A percentile compares a stretch with the other conserved stretches of the same genome.
These are phyloP conservation scores for Lyophyllum decastes DNA, from an alignment of 768 basidiomycete species.

Conservation along the genomic window DNA sequence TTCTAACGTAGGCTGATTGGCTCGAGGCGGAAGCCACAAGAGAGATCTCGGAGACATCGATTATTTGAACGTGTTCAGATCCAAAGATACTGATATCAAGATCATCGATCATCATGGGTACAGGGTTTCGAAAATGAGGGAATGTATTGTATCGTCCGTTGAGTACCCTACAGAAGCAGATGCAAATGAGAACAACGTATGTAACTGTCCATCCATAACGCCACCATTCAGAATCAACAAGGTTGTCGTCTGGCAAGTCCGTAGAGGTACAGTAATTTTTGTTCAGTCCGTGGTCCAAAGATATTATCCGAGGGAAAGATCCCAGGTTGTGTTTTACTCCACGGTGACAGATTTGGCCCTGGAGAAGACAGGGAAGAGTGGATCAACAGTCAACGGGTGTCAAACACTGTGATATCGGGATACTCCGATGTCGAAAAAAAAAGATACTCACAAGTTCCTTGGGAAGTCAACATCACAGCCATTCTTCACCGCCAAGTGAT, in stretches of 20 bases:
- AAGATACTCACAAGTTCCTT: constrained; percentile 76
- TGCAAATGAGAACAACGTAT: neutral
- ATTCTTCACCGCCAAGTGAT: constrained; percentile 93
- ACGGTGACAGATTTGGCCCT: constrained; percentile 80
- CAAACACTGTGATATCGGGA: neutral
- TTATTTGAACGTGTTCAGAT: neutral
- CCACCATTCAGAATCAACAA: neutral
- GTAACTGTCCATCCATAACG: neutral
- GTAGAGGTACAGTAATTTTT: constrained; percentile 30
- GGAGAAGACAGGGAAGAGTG: constrained; percentile 1
- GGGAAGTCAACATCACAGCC: constrained; percentile 99
- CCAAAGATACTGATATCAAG: neutral
- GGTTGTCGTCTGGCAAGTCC: constrained; percentile 1
- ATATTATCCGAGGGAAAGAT: neutral
- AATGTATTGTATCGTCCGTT: neutral
- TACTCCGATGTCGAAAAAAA: constrained; percentile 2
- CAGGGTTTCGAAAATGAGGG: neutral
- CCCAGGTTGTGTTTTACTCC: constrained; percentile 45
- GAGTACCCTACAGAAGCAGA: neutral
- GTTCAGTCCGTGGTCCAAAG: constrained; percentile 16
- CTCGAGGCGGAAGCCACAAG: neutral
- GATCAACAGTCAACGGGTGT: constrained; percentile 11
- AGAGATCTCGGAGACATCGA: neutral
- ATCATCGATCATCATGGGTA: neutral
- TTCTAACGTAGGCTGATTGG: neutral